Conservation (phyloP, 352 stramenopile species). For the Phytophthora pisi region DNA sequence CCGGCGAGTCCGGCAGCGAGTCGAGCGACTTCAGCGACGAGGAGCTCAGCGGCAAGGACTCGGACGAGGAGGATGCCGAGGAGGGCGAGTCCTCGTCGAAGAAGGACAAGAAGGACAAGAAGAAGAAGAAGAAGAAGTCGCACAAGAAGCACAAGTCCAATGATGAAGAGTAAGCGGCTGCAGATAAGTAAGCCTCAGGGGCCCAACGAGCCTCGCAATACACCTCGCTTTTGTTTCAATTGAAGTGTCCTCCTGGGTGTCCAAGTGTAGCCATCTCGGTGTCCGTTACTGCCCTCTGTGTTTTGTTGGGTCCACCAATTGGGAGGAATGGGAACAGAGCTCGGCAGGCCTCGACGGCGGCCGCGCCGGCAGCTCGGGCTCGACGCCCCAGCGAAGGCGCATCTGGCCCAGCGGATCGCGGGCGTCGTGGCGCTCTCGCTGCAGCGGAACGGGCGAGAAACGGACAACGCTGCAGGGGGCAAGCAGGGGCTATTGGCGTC, state of each 20-base stretch:
- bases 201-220: slow-evolving; percentile 11
- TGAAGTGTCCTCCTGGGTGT: slow-evolving; percentile 4
- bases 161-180: slow-evolving; percentile 32
- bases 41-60: slow-evolving; percentile 77
- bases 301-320: slow-evolving; percentile 7
- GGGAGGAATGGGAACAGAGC: slow-evolving; percentile 5
- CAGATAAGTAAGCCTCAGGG: background rate
- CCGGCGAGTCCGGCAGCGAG: slow-evolving; percentile 65
- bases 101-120: slow-evolving; percentile 55
- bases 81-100: slow-evolving; percentile 46
- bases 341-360: background rate
- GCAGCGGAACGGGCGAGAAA: slow-evolving; percentile 15
- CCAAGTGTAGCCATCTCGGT: slow-evolving; percentile 8
- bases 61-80: slow-evolving; percentile 60
- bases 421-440: slow-evolving; percentile 34
- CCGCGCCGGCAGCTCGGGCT: slow-evolving; percentile 27
- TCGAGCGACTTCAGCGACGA: slow-evolving; percentile 88
- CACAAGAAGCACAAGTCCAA: slow-evolving; percentile 60
- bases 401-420: slow-evolving; percentile 32
- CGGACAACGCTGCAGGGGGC: background rate
- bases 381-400: slow-evolving; percentile 15
- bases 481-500: slow-evolving; percentile 27
- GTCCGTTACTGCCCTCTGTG: slow-evolving; percentile 1
- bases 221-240: background rate
- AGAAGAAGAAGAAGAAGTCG: slow-evolving; percentile 55